These are phyloP conservation scores for Dalechampia spathulata DNA, from an alignment of 441 rosid species.

Conservation along the genomic window DNA sequence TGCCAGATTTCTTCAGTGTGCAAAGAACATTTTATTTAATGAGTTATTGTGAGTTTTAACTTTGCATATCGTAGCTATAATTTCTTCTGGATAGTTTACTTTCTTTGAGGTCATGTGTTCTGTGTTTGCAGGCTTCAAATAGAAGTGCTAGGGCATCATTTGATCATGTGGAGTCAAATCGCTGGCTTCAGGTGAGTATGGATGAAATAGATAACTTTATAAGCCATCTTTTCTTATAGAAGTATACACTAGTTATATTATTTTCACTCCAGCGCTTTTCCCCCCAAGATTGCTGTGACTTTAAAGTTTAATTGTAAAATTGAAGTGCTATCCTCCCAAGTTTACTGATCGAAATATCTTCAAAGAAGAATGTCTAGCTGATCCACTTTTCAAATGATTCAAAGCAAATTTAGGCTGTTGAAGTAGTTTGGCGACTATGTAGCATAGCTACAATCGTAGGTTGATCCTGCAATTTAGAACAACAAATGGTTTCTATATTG, in stretches of 20 bases:
- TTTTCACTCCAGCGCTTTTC: not conserved
- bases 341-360: not conserved
- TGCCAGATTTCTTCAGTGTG: too few relatives aligned
- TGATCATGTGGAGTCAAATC: conserved; percentile 74
- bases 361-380: not conserved
- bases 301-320: not conserved
- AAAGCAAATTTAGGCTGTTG: not conserved
- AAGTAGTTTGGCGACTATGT: not conserved
- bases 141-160: conserved; percentile 68
- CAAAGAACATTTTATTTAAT: too few relatives aligned
- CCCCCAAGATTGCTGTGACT: too few relatives aligned
- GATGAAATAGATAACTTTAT: conserved; percentile 10
- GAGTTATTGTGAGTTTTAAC: not conserved
- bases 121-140: conserved; percentile 48
- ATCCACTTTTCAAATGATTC: not conserved
- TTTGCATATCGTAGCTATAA: conserved; percentile 3
- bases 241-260: not conserved
- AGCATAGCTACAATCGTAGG: not conserved
- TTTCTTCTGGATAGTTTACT: not conserved
- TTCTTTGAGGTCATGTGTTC: conserved; percentile 4
- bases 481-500: too few relatives aligned
- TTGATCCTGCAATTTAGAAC: not conserved
- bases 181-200: conserved; percentile 90
- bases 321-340: not conserved
- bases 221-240: not conserved